Evolutionary conservation across 495 filamentous ascomycete genomes (phyloP).

Genomic region (Echria macrotheca): DNA sequence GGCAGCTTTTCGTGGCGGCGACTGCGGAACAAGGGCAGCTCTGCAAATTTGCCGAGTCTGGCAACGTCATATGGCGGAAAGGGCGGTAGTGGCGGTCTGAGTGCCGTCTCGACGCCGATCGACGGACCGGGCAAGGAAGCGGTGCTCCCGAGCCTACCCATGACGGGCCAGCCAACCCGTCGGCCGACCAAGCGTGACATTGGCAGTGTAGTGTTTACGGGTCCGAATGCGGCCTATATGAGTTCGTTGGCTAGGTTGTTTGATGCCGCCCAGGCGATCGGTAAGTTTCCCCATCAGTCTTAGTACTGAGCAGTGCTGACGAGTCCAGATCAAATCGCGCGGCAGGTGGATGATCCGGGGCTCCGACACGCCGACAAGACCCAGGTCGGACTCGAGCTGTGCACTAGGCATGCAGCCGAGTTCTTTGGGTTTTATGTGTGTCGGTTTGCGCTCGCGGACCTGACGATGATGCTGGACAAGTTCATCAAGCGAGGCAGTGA

Average conservation of each 20-base stretch:
- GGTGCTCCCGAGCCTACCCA: slow-evolving; percentile 70
- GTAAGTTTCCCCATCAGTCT: slow-evolving; percentile 48
- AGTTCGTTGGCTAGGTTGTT: slow-evolving; percentile 83
- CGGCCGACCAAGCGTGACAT: slow-evolving; percentile 62
- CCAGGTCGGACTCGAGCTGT: slow-evolving; percentile 89
- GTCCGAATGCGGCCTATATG: slow-evolving; percentile 88
- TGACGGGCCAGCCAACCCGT: slow-evolving; percentile 64
- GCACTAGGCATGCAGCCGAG: slow-evolving; percentile 88
- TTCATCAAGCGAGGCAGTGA: slow-evolving; percentile 94
- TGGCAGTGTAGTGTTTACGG: slow-evolving; percentile 61
- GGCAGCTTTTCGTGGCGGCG: slow-evolving; percentile 75
- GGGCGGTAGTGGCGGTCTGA: slow-evolving; percentile 25
- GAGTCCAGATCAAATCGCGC: slow-evolving; percentile 80
- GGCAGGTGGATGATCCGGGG: slow-evolving; percentile 91
- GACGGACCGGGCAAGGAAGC: slow-evolving; percentile 51
- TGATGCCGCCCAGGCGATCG: slow-evolving; percentile 88
- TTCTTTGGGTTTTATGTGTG: slow-evolving; percentile 98
- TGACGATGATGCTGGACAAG: slow-evolving; percentile 86
- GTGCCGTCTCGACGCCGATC: slow-evolving; percentile 22
- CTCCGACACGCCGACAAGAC: slow-evolving; percentile 74
- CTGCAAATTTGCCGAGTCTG: slow-evolving; percentile 40
- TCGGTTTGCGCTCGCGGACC: slow-evolving; percentile 82
- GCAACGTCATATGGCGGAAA: slow-evolving; percentile 42
- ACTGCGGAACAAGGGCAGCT: slow-evolving; percentile 82
- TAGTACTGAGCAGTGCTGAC: not conserved